Evolutionary conservation across 345 rosid genomes (phyloP), one percentile per base, ranked within the genome.

Genomic region (Salix suchowensis): DNA sequence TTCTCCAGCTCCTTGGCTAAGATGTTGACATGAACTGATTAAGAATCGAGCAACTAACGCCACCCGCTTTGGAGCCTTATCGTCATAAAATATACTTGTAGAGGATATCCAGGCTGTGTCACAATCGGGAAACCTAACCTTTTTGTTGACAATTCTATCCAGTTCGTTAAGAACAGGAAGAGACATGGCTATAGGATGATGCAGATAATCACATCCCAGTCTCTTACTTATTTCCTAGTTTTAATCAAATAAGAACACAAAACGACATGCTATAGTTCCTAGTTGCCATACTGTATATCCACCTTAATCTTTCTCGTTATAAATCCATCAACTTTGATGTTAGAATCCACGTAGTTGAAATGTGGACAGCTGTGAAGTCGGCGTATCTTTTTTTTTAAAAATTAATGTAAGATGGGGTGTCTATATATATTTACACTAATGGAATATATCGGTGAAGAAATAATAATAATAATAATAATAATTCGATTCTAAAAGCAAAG

Each of bases 31-130:
- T 13, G 48, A 77, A 80, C 55, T 75, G 64, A 76, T 82, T 81
- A 71, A 81, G 60, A 61, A 71, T 67, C 30, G 65, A 68, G 81
- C 75, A 74, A 81, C 85, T 70, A 77, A 77, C 79, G 77, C 86
- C 86, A 88, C 86, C 86, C 76, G 81, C 88, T 77, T 84, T 39
- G 87, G 84, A 86, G 70, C 75, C 84, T 73, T 46, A 75, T 48
- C 11, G 14, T 19, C 58, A 23, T 30, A 2, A 19, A 0, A 42
- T 11, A 5, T 34, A 34, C 36, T 0, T 34, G 6, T 5, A 64
- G 58, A 42, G 70, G 67, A 77, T 65, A 54, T 66, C 75, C 76
- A 77, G 26, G 36, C 11, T 72, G 81, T 72, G 76, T 78, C 55
- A 46, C 58, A 21, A 77, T 70, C 54, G 24, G 72, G 73, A 72